Percentiles rank a stretch among this genome's conserved stretches.
Conservation (phyloP, 176 grass and related monocot species). For the Leersia perrieri region DNA sequence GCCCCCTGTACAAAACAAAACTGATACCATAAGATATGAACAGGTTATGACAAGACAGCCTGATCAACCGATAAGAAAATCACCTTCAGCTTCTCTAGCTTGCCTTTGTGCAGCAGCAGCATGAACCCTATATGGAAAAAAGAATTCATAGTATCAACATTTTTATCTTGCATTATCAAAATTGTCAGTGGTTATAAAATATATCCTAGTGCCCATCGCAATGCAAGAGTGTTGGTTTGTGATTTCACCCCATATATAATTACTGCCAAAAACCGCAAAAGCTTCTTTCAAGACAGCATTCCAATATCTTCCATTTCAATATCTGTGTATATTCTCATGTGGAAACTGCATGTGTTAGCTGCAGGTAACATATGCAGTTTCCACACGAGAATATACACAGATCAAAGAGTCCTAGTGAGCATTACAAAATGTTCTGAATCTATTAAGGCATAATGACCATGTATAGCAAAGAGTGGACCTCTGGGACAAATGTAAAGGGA, state of each 20-base stretch:
- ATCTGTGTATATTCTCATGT: too few species aligned
- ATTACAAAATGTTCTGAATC: background rate
- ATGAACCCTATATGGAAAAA: constrained; percentile 62
- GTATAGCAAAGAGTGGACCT: background rate
- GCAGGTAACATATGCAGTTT: background rate
- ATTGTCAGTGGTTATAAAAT: constrained; percentile 11
- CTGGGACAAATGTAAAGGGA: background rate
- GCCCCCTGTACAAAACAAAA: constrained; percentile 46
- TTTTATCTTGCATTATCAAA: background rate
- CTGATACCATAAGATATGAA: constrained; percentile 14
- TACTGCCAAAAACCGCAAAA: constrained; percentile 7
- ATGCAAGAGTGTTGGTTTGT: background rate
- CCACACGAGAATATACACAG: background rate
- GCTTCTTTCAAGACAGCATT: background rate
- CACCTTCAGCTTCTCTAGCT: constrained; percentile 89
- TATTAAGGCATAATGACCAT: background rate
- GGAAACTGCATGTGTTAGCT: background rate
- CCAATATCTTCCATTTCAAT: background rate
- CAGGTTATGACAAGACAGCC: constrained; percentile 1
- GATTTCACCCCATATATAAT: background rate
- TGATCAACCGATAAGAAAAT: constrained; percentile 35
- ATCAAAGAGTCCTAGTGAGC: background rate
- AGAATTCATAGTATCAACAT: background rate
- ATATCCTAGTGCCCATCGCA: background rate
- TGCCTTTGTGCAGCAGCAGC: constrained; percentile 79